Base-by-base conservation (phyloP, 352 stramenopile species). In the Nothophytophthora sp. region DNA sequence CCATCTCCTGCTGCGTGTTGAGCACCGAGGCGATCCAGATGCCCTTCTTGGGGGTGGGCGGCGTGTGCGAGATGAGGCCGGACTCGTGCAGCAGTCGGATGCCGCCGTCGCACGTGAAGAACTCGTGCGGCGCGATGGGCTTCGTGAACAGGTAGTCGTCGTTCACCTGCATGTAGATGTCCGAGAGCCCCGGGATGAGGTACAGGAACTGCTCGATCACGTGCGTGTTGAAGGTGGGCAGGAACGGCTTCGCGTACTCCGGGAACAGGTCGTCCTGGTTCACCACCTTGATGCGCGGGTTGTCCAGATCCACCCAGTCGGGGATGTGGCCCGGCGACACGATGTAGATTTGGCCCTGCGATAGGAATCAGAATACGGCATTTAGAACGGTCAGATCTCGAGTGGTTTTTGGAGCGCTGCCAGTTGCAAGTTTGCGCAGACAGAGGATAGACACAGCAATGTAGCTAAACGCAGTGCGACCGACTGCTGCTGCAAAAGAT, bases 151-250 rank as follows among this genome's bases (percentile, higher is more conserved):
- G 62, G 57, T 94, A 96, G 70, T 96, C 86, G 60, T 96, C 86
- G 59, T 96, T 96, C 45, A 96, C 70, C 50, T 96, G 83, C 70
- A 96, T 94, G 63, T 83, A 96, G 36, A 91, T 84, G 49, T 96
- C 86, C 38, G 86, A 92, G 20, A 96, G 70, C 0, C 81, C 86
- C 2, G 86, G 86, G 43, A 96, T 94, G 15, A 78, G 49, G 55
- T 96, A 88, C 46, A 96, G 51, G 52, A 92, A 96, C 65, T 96
- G 86, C 64, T 96, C 86, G 32, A 96, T 90, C 37, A 94, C 83
- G 64, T 96, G 77, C 40, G 86, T 94, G 70, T 96, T 93, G 65
- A 93, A 96, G 18, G 80, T 88, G 11, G 83, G 86, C 28, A 96
- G 59, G 52, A 89, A 90, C 19, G 53, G 23, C 60, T 92, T 93